Conservation (phyloP, 1,284 basidiomycete genomes). For the Rhodotorula sp. region DNA sequence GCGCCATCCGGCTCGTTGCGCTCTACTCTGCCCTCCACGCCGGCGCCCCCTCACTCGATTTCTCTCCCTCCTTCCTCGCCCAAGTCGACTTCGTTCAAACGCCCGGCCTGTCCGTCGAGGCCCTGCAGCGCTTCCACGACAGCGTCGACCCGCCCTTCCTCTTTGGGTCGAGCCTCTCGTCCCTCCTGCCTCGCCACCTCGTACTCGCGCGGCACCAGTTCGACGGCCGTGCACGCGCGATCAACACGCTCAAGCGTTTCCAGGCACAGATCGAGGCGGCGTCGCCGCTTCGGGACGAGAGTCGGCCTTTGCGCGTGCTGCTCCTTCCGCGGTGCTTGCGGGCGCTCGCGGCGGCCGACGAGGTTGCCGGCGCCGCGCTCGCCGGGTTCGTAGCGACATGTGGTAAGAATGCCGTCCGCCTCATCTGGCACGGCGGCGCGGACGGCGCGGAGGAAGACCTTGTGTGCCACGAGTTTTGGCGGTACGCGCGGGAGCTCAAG, state of each 20-base stretch:
- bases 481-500: not conserved
- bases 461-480: not conserved
- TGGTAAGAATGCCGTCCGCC: accelerated
- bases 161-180: not conserved
- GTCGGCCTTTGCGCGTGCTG: not conserved
- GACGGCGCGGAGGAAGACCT: not conserved
- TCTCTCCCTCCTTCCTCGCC: not conserved
- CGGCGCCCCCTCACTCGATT: not conserved
- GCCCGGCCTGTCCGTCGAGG: not conserved
- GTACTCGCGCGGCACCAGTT: not conserved
- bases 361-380: not conserved
- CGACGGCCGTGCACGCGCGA: not conserved
- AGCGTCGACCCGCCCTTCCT: not conserved
- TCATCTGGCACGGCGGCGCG: not conserved
- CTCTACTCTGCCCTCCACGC: not conserved
- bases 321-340: not conserved
- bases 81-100: not conserved
- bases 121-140: not conserved
- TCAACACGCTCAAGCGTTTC: not conserved
- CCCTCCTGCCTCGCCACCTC: not conserved
- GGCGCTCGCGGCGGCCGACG: not conserved
- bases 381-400: not conserved
- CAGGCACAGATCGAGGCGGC: not conserved
- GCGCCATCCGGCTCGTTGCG: not conserved
- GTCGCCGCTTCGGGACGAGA: not conserved